Base-by-base conservation (phyloP, 2,329 filamentous ascomycete genomes). In the Periconia sp. region DNA sequence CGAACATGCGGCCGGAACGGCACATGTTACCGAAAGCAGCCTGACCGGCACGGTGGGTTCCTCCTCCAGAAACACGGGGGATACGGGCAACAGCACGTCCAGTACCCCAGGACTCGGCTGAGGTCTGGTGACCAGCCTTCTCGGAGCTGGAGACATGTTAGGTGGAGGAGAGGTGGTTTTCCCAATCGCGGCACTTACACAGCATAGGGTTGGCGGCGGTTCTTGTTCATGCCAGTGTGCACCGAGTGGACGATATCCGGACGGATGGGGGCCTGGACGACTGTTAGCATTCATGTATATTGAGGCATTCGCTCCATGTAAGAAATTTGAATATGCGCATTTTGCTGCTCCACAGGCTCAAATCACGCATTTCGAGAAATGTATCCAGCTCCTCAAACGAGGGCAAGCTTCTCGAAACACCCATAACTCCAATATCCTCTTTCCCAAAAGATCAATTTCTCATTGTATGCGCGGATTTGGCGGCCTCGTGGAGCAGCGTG, bases 21-120 rank as follows among this genome's bases (percentile, higher is more conserved):
- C 94, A 99, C 92, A 93, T 92, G 90, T 99, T 99, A 91, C 94
- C 94, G 82, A 97, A 99, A 72, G 94, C 94, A 81, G 94, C 94
- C 86, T 99, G 94, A 85, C 94, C 94, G 77, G 94, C 94, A 86
- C 94, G 93, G 89, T 99, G 94, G 79, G 94, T 99, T 91, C 94
- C 94, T 85, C 94, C 93, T 87, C 94, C 94, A 78, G 94, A 97
- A 80, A 99, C 94, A 97, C 94, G 94, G 76, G 95, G 94, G 76
- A 99, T 99, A 97, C 94, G 94, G 80, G 94, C 95, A 77, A 99
- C 94, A 81, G 94, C 94, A 82, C 94, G 94, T 61, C 66, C 93
- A 84, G 93, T 97, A 88, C 93, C 93, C 94, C 94, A 99, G 70
- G 95, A 99, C 87, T 99, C 94, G 78, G 94, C 94, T 82, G 91